Percentiles rank a stretch among this genome's conserved stretches.
Evolutionary conservation across 805 yeast species (phyloP).

Genomic region (Saccharomycopsis sp.): DNA sequence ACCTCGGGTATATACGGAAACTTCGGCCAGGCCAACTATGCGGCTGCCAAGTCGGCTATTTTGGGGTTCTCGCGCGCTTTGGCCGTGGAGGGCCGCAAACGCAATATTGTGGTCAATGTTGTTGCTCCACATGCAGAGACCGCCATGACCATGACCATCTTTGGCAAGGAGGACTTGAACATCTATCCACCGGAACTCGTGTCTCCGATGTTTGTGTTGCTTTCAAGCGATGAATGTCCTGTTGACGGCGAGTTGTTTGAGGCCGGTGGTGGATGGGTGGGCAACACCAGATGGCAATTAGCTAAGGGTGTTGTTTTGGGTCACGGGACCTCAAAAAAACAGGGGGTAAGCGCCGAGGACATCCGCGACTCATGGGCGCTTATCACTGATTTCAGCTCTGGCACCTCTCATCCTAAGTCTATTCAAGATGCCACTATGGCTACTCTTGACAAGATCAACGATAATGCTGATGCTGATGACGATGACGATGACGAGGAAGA

Average conservation of each 20-base stretch:
- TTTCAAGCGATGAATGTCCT: constrained; percentile 69
- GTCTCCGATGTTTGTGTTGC: constrained; percentile 79
- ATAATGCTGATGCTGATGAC: constrained; percentile 37
- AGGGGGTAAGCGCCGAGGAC: constrained; percentile 57
- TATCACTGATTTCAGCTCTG: constrained; percentile 50
- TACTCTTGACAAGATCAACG: constrained; percentile 57
- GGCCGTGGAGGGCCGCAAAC: constrained; percentile 84
- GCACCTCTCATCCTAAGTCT: constrained; percentile 36
- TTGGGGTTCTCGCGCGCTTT: constrained; percentile 78
- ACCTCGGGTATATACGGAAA: constrained; percentile 97
- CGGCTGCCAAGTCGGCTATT: constrained; percentile 88
- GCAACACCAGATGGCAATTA: constrained; percentile 92
- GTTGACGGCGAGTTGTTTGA: constrained; percentile 80
- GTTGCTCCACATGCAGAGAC: constrained; percentile 99
- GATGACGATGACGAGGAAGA: constrained; percentile 40
- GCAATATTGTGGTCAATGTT: constrained; percentile 67
- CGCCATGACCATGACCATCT: constrained; percentile 88
- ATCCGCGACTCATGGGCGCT: constrained; percentile 60
- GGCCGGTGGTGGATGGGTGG: constrained; percentile 96
- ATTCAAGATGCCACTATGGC: constrained; percentile 77
- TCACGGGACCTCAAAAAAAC: constrained; percentile 31
- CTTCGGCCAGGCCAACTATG: constrained; percentile 95
- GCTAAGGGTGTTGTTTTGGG: constrained; percentile 74
- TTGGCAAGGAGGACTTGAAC: constrained; percentile 72
- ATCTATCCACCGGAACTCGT: constrained; percentile 82